Percentiles rank a stretch among this genome's conserved stretches.
Conservation (phyloP, 176 grass and related monocot species). For the Guadua angustifolia region DNA sequence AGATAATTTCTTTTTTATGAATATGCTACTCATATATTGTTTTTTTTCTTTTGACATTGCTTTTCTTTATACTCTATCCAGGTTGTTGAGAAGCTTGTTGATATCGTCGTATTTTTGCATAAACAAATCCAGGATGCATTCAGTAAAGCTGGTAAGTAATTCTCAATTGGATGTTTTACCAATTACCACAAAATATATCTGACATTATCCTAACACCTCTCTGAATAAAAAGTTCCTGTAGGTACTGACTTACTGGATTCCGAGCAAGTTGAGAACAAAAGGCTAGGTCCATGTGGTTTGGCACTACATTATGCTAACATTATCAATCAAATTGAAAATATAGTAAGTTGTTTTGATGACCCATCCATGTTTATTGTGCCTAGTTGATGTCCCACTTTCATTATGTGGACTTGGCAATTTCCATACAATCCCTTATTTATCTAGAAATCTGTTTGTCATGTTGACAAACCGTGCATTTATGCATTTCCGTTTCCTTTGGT, state of each 20-base stretch:
- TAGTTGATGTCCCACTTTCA: background rate
- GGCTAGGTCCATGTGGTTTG: slow-evolving; percentile 77
- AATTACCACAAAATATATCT: background rate
- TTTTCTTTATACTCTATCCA: slow-evolving; percentile 43
- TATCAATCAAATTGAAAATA: slow-evolving; percentile 96
- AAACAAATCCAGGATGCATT: slow-evolving; percentile 77
- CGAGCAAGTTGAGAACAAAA: slow-evolving; percentile 57
- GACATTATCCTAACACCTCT: slow-evolving; percentile 17
- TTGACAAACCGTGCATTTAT: slow-evolving; percentile 19
- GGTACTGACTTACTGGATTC: slow-evolving; percentile 30
- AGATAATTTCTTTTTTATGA: background rate
- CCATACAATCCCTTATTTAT: background rate
- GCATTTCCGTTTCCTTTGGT: background rate
- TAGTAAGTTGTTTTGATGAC: slow-evolving; percentile 69
- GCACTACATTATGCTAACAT: slow-evolving; percentile 98
- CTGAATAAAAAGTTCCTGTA: slow-evolving; percentile 41
- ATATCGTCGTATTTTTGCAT: slow-evolving; percentile 76
- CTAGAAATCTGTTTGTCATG: background rate
- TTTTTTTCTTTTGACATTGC: background rate
- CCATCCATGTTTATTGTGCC: background rate
- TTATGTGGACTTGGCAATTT: background rate
- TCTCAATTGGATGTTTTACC: background rate
- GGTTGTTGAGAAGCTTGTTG: slow-evolving; percentile 96
- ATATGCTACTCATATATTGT: background rate
- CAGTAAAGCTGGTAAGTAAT: slow-evolving; percentile 52